Conservation (phyloP, 2,329 filamentous ascomycete species). For the Acephala macrosclerotiorum region DNA sequence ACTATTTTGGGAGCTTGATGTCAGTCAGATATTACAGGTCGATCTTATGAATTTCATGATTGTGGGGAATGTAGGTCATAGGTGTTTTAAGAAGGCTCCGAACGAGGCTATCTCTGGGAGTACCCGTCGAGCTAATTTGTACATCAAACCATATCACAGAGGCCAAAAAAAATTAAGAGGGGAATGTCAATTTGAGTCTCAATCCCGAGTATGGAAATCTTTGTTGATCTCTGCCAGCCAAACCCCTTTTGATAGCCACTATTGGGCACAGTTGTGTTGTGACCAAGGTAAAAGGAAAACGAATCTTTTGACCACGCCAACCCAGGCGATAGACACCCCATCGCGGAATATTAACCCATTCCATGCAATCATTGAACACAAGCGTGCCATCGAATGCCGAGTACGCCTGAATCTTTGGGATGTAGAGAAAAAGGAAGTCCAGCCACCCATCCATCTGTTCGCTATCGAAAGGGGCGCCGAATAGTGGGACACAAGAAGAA, state of each 20-base stretch:
- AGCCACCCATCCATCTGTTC: constrained; percentile 42
- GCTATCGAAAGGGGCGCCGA: constrained; percentile 38
- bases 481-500: constrained; percentile 44
- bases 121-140: neutral
- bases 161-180: constrained; percentile 15
- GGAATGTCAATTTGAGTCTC: constrained; percentile 38
- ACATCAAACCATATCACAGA: neutral
- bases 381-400: constrained; percentile 43
- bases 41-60: neutral
- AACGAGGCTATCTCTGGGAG: neutral
- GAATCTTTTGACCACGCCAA: constrained; percentile 45
- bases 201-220: constrained; percentile 42
- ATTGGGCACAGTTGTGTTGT: constrained; percentile 32
- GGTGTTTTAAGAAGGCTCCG: neutral
- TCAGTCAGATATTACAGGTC: constrained; percentile 4
- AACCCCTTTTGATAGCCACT: constrained; percentile 43
- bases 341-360: constrained; percentile 43
- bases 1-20: constrained; percentile 2
- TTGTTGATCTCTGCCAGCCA: constrained; percentile 43
- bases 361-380: constrained; percentile 45
- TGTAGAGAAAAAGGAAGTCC: constrained; percentile 44
- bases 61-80: constrained; percentile 3
- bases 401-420: constrained; percentile 45
- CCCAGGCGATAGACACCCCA: constrained; percentile 40
- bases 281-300: constrained; percentile 40